phyloP scores from a whole-genome alignment of 2,329 filamentous ascomycete genomes.

The Colletotrichum liriopes region DNA sequence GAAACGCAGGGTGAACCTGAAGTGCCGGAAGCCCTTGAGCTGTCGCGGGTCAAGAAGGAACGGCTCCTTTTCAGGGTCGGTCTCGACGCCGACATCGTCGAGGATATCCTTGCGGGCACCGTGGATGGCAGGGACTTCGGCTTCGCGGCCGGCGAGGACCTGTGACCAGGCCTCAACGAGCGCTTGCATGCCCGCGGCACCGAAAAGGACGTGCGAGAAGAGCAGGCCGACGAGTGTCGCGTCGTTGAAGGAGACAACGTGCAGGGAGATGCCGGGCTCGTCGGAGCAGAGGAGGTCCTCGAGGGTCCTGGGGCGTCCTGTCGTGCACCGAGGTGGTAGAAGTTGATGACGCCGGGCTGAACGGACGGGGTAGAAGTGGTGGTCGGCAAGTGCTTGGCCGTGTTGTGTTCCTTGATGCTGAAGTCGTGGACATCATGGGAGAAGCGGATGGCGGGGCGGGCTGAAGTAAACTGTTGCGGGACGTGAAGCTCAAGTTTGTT shows the following conservation, averaged over 20 bases:
- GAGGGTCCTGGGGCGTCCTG: conserved; percentile 46
- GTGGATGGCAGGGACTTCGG: conserved; percentile 56
- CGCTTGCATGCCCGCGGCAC: conserved; percentile 59
- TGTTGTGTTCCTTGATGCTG: conserved; percentile 58
- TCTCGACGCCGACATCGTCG: conserved; percentile 43
- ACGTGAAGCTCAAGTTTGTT: conserved; percentile 53
- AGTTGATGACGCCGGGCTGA: conserved; percentile 40
- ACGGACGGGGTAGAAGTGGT: conserved; percentile 44
- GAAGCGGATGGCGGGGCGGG: conserved; percentile 58
- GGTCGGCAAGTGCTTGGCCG: conserved; percentile 56
- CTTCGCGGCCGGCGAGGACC: conserved; percentile 59
- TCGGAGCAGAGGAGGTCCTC: conserved; percentile 60
- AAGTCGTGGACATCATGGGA: conserved; percentile 55
- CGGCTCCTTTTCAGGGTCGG: conserved; percentile 47
- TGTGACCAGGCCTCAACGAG: conserved; percentile 64
- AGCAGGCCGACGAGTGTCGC: conserved; percentile 64
- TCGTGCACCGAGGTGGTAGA: conserved; percentile 44
- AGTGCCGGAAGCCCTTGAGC: conserved; percentile 48
- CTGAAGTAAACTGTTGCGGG: conserved; percentile 48
- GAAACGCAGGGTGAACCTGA: conserved; percentile 54
- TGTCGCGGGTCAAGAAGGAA: conserved; percentile 47
- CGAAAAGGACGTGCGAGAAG: conserved; percentile 65
- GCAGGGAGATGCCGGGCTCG: conserved; percentile 62
- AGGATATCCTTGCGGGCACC: conserved; percentile 56
- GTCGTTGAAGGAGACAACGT: conserved; percentile 64